Evolutionary conservation across 768 basidiomycete species (phyloP).

Genomic region (Pulveroboletus sp.): DNA sequence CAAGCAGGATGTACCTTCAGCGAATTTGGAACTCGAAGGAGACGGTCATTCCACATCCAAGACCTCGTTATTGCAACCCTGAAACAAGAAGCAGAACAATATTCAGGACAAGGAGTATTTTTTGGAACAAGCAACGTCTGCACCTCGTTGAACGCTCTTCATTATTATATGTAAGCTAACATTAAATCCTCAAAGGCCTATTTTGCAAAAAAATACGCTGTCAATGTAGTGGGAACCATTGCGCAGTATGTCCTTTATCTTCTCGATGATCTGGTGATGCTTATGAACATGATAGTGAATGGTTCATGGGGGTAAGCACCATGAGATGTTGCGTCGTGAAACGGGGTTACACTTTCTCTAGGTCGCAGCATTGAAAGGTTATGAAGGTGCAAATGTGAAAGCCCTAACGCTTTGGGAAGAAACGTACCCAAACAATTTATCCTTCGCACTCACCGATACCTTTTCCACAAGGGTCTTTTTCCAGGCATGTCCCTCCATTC

Average conservation of each 20-base stretch:
- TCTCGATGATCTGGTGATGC: neutral
- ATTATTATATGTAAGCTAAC: neutral
- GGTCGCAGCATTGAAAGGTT: slow-evolving; percentile 83
- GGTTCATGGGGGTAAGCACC: slow-evolving; percentile 79
- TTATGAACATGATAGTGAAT: slow-evolving; percentile 52
- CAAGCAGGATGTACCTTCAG: slow-evolving; percentile 64
- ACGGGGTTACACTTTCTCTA: slow-evolving; percentile 24
- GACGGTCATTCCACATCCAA: slow-evolving; percentile 70
- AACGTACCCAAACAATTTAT: slow-evolving; percentile 51
- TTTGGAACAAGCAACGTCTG: slow-evolving; percentile 84
- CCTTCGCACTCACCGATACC: slow-evolving; percentile 90
- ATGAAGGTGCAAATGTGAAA: slow-evolving; percentile 64
- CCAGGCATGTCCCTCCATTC: slow-evolving; percentile 41
- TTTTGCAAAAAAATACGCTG: slow-evolving; percentile 70
- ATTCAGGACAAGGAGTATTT: slow-evolving; percentile 42
- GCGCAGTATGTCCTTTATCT: slow-evolving; percentile 61
- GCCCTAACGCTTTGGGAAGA: slow-evolving; percentile 87
- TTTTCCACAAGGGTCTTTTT: slow-evolving; percentile 88
- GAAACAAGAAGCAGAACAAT: slow-evolving; percentile 55
- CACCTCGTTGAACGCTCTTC: slow-evolving; percentile 9
- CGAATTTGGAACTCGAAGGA: slow-evolving; percentile 84
- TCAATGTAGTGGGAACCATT: slow-evolving; percentile 74
- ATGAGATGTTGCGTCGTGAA: neutral
- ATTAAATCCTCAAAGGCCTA: slow-evolving; percentile 50
- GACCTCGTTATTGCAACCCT: slow-evolving; percentile 72